Base-by-base conservation (phyloP, 2,329 filamentous ascomycete species). In the Emergomyces pasteurianus region DNA sequence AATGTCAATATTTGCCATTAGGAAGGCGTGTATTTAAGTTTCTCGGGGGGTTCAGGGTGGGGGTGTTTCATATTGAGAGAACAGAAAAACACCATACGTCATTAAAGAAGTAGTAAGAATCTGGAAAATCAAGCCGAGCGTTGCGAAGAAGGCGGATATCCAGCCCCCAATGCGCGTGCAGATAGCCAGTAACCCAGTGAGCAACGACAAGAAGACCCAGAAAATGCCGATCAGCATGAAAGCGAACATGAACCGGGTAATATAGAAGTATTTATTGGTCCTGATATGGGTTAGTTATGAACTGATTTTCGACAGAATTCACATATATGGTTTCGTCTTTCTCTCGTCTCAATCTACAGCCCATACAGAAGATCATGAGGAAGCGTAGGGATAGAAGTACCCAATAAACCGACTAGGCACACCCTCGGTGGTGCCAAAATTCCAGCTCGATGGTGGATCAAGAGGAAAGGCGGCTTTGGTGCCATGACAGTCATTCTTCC, bases 211-310 rank as follows among this genome's bases (percentile, higher is more conserved):
- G 16, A 77, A 74, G 53, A 72, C 83, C 73, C 95, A 94, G 79
- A 96, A 85, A 43, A 96, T 82, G 21, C 86, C 84, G 66, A 97
- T 86, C 61, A 97, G 79, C 78, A 89, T 89, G 75, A 96, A 94
- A 43, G 92, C 90, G 83, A 92, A 97, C 74, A 90, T 88, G 78
- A 96, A 96, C 47, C 92, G 85, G 78, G 90, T 95, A 71, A 94
- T 81, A 76, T 91, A 90, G 78, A 82, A 97, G 79, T 86, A 95
- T 64, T 79, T 83, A 66, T 85, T 79, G 10, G 77, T 75, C 43
- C 87, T 79, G 61, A 10, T 23, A 21, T 43, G 36, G 28, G 66
- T 62, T 57, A 58, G 36, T 49, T n/a, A 26, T 14, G 6, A 26
- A 36, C 55, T 36, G 43, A 81, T 43, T n/a, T 38, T 21, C 34